These are phyloP conservation scores for Pleurotus citrinopileatus DNA, from an alignment of 768 basidiomycete species.

Conservation along the genomic window DNA sequence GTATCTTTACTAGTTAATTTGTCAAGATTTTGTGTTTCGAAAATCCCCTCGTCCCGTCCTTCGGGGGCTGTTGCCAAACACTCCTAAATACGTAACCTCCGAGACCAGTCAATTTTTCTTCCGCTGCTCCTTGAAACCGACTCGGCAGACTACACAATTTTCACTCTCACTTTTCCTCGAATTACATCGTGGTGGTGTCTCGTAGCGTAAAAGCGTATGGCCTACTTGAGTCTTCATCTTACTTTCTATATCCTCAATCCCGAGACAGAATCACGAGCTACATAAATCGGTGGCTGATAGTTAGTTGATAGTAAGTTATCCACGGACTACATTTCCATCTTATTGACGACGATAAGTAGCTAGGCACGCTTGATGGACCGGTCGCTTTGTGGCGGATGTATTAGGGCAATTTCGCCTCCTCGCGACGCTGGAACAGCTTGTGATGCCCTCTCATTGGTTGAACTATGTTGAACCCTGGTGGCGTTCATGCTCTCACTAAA, in stretches of 20 bases:
- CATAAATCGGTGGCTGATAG: no score
- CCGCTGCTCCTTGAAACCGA: not conserved
- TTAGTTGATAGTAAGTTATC: no score
- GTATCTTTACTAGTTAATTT: not conserved
- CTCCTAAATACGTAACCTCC: not conserved
- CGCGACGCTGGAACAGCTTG: not conserved
- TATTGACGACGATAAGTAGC: no score
- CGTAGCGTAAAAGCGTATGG: no score
- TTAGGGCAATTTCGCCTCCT: not conserved
- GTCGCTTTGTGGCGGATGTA: no score
- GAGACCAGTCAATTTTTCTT: not conserved
- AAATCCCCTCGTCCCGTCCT: not conserved
- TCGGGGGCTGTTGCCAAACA: not conserved
- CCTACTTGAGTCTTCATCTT: no score
- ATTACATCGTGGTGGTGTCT: no score
- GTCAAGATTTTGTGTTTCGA: not conserved
- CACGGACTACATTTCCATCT: no score
- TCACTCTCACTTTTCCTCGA: no score
- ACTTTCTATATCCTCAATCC: no score
- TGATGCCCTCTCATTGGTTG: not conserved
- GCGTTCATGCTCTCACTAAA: not conserved
- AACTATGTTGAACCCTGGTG: not conserved
- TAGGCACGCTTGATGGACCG: no score
- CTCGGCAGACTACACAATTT: not conserved
- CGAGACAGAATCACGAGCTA: not conserved